phyloP scores from a whole-genome alignment of 805 yeast species.

The Nakazawaea peltata region DNA sequence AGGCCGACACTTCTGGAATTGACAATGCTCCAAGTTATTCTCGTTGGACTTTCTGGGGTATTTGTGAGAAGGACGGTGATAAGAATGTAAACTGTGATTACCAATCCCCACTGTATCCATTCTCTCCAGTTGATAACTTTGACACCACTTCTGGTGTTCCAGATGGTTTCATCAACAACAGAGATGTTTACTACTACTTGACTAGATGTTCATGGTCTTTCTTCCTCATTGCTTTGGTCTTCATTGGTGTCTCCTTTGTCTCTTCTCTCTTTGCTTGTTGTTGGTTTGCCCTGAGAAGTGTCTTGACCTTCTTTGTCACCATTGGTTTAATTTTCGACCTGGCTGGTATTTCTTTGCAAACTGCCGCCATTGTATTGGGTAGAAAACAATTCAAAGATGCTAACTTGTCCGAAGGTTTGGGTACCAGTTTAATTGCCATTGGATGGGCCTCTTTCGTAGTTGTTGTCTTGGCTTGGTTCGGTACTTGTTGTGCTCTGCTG shows the following conservation, averaged over 20 bases:
- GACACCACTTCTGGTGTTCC: slow-evolving; percentile 50
- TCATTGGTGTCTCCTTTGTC: slow-evolving; percentile 55
- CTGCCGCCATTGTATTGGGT: slow-evolving; percentile 75
- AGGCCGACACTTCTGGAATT: slow-evolving; percentile 57
- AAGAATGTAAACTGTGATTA: slow-evolving; percentile 26
- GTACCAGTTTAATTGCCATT: slow-evolving; percentile 51
- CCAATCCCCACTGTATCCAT: slow-evolving; percentile 60
- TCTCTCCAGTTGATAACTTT: slow-evolving; percentile 72
- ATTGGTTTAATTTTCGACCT: slow-evolving; percentile 46
- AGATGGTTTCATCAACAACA: slow-evolving; percentile 33
- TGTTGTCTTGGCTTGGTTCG: slow-evolving; percentile 39
- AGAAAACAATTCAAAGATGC: slow-evolving; percentile 54
- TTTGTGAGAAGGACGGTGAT: slow-evolving; percentile 34
- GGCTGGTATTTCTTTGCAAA: slow-evolving; percentile 62
- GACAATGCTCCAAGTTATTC: slow-evolving; percentile 38
- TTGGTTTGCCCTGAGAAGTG: slow-evolving; percentile 45
- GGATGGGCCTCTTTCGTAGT: slow-evolving; percentile 64
- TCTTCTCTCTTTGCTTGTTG: slow-evolving; percentile 47
- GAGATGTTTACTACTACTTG: slow-evolving; percentile 52
- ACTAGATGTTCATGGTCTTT: slow-evolving; percentile 66
- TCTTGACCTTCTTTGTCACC: slow-evolving; percentile 41
- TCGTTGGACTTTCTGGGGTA: slow-evolving; percentile 86
- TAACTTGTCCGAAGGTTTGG: slow-evolving; percentile 38
- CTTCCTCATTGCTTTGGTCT: slow-evolving; percentile 47
- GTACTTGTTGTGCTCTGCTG: slow-evolving; percentile 43